A percentile compares a stretch with the other conserved stretches of the same genome.
These are phyloP conservation scores for Wickerhamiella australiensis DNA, from an alignment of 805 yeast species.

Conservation along the genomic window DNA sequence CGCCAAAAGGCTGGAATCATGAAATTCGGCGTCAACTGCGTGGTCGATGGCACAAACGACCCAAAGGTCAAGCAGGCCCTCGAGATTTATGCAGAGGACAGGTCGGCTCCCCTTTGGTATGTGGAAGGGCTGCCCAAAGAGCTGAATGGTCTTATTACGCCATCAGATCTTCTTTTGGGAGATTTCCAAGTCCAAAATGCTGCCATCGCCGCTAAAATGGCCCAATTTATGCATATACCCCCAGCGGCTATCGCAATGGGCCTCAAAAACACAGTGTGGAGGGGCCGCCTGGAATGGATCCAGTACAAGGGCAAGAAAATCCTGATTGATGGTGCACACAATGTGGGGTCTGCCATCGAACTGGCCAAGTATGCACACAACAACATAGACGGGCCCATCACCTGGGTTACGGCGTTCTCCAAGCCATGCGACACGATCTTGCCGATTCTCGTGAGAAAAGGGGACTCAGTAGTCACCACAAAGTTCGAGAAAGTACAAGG, in stretches of 20 bases:
- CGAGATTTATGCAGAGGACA: conserved; percentile 5
- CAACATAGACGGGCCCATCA: conserved; percentile 28
- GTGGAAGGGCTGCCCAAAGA: conserved; percentile 10
- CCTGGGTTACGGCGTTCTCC: conserved; percentile 70
- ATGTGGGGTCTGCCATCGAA: conserved; percentile 70
- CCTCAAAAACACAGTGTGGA: conserved; percentile 53
- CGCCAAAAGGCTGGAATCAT: conserved; percentile 78
- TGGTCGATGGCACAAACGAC: conserved; percentile 60
- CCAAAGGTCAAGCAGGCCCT: conserved; percentile 33
- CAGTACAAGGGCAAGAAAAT: conserved; percentile 26
- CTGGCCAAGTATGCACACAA: conserved; percentile 42
- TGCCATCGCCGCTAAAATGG: conserved; percentile 27
- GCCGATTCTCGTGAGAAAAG: conserved; percentile 35
- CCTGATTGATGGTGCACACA: conserved; percentile 88
- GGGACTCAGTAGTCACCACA: conserved; percentile 52
- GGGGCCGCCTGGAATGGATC: conserved; percentile 65
- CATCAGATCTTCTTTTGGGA: conserved; percentile 50
- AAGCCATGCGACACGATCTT: conserved; percentile 43
- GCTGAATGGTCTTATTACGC: neutral
- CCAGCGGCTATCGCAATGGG: conserved; percentile 38
- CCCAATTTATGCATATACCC: conserved; percentile 26
- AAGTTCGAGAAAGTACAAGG: conserved; percentile 60
- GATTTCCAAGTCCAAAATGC: conserved; percentile 60
- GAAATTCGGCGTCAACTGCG: conserved; percentile 46
- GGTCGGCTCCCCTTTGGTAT: conserved; percentile 3